phyloP scores from a whole-genome alignment of 495 filamentous ascomycete species.

The Geoglossum glabrum region DNA sequence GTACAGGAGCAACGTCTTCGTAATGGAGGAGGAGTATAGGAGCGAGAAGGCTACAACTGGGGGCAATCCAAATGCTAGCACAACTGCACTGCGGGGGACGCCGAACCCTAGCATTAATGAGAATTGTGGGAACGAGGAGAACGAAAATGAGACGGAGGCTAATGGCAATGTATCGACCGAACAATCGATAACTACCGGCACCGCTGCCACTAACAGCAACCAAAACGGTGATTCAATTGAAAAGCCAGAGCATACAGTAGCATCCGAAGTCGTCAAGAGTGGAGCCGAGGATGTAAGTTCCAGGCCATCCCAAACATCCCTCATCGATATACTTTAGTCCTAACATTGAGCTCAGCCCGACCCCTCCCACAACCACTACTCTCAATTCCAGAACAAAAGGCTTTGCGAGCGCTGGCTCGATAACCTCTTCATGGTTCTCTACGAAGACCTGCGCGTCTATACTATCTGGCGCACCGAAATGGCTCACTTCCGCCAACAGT shows the following conservation, averaged over 20 bases:
- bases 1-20: conserved; percentile 87
- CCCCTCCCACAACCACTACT: conserved; percentile 30
- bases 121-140: conserved; percentile 19
- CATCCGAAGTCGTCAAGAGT: conserved; percentile 61
- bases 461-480: conserved; percentile 98
- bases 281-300: conserved; percentile 55
- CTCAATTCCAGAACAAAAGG: conserved; percentile 80
- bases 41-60: conserved; percentile 56
- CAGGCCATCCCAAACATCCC: neutral
- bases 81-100: conserved; percentile 46
- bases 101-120: conserved; percentile 44
- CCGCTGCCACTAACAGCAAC: conserved; percentile 10
- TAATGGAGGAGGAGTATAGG: conserved; percentile 98
- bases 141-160: conserved; percentile 19
- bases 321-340: conserved; percentile 3
- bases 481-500: conserved; percentile 75
- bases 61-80: conserved; percentile 50
- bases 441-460: conserved; percentile 93
- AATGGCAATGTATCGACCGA: conserved; percentile 21
- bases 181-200: conserved; percentile 9
- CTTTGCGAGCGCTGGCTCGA: conserved; percentile 96
- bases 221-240: conserved; percentile 32
- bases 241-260: conserved; percentile 63
- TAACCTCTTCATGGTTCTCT: conserved; percentile 97
- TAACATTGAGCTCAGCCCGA: conserved; percentile 21